Base-by-base conservation (phyloP, 1,284 basidiomycete species). In the Pholiota adiposa region DNA sequence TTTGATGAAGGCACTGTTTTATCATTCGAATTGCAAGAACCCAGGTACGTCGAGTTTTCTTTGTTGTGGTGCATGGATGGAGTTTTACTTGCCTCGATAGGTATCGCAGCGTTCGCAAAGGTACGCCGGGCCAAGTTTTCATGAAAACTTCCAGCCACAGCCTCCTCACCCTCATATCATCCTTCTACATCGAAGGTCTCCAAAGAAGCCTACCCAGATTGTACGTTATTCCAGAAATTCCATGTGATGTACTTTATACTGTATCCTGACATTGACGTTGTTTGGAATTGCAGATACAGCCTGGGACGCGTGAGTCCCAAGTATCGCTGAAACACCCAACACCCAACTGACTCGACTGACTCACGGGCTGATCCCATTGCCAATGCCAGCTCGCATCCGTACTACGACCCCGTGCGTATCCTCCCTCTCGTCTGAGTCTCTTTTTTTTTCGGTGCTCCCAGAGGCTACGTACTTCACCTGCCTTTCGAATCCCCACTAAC, bases 11-110 rank as follows among this genome's bases (percentile, higher is more conserved):
- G 81, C 87, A 36, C 69, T 92, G 43, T 93, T 93, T 77, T 98
- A 98, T 73, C 95, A 97, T 70, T 96, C 94, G 18, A 98, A 95
- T 73, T 94, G 90, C 77, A 97, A 96, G 77, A 83, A 75, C 41
- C 96, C 95, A 66, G 93, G 93, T 88, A 62, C 64, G 78, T n/a
- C n/a, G n/a, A n/a, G n/a, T n/a, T n/a, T n/a, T n/a, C n/a, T n/a
- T n/a, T n/a, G n/a, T n/a, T n/a, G n/a, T n/a, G n/a, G n/a, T n/a
- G n/a, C n/a, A n/a, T n/a, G n/a, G n/a, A n/a, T n/a, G n/a, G n/a
- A n/a, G n/a, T n/a, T n/a, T n/a, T n/a, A n/a, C n/a, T n/a, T n/a
- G n/a, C n/a, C n/a, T n/a, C 16, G 8, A 25, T 62, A 92, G 94
- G 95, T 16, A 87, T 97, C 51, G 92, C 90, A 53, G 94, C 85